Percentiles rank a stretch among this genome's conserved stretches.
phyloP scores from a whole-genome alignment of 2,329 filamentous ascomycete genomes.

The Pestalotiopsis sp. region DNA sequence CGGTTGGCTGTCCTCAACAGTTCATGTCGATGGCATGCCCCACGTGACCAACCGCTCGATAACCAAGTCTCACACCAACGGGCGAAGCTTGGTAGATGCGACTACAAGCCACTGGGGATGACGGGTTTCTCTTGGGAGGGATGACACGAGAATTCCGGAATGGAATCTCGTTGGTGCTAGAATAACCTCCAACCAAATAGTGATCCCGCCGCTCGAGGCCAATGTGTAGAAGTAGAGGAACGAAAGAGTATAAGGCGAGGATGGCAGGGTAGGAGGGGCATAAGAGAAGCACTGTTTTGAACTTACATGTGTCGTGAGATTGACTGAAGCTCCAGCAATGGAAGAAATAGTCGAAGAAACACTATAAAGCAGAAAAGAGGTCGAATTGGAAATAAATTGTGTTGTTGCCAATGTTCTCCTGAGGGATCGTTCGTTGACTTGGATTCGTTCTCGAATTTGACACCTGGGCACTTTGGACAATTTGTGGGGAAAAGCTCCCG shows the following conservation, averaged over 20 bases:
- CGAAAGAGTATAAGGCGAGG: not conserved
- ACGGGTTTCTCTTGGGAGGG: not conserved
- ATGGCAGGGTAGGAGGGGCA: not conserved
- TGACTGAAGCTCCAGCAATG: not conserved
- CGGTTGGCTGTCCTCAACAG: not conserved
- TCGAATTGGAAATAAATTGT: not conserved
- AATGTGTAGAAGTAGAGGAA: not conserved
- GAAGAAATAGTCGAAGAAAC: not conserved
- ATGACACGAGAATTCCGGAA: not conserved
- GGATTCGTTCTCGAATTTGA: constrained; percentile 12
- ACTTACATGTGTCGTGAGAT: not conserved
- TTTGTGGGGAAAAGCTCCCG: constrained; percentile 15
- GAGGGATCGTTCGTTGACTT: not conserved
- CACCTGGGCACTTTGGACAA: constrained; percentile 13
- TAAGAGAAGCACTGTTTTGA: not conserved
- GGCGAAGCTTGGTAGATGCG: not conserved
- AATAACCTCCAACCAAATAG: not conserved
- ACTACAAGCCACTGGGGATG: not conserved
- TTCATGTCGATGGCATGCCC: not conserved
- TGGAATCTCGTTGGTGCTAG: not conserved
- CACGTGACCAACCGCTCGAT: not conserved
- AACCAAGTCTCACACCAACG: not conserved
- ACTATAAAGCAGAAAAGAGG: not conserved
- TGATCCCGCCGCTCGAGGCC: not conserved
- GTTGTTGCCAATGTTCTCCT: not conserved